phyloP scores from a whole-genome alignment of 768 basidiomycete species.

The Chlorophyllum brunneum region DNA sequence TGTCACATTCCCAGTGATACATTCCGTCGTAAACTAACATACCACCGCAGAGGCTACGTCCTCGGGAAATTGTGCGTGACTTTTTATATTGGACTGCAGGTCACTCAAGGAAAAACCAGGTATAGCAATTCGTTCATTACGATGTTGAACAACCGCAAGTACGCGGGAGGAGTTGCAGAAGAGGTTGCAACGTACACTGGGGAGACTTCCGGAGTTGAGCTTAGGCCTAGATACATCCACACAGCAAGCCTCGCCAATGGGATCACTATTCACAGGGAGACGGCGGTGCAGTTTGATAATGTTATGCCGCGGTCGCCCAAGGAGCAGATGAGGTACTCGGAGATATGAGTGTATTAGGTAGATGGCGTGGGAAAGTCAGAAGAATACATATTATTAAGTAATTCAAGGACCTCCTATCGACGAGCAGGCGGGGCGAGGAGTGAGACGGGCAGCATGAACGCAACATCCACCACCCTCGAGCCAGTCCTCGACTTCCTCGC shows the following conservation, averaged over 20 bases:
- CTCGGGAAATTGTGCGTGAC: background rate
- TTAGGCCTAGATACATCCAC: background rate
- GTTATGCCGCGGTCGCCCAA: background rate
- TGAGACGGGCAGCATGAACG: constrained; percentile 23
- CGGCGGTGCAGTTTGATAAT: background rate
- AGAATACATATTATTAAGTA: constrained; percentile 8
- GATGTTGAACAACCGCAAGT: background rate
- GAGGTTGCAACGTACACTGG: background rate
- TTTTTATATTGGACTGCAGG: background rate
- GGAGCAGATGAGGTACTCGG: background rate
- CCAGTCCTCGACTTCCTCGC: constrained; percentile 65
- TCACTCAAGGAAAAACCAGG: background rate
- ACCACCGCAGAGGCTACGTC: background rate
- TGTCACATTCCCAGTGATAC: background rate
- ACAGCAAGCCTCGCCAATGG: background rate
- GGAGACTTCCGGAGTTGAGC: background rate
- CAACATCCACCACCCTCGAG: constrained; percentile 33
- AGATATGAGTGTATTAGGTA: background rate
- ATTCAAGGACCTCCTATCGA: background rate
- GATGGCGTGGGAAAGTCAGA: background rate
- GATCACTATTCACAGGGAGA: background rate
- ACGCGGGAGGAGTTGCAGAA: background rate
- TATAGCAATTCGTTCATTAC: constrained; percentile 4
- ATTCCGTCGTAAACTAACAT: background rate
- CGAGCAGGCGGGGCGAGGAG: background rate